Conservation (phyloP, 2,329 filamentous ascomycete species). For the Aspergillus costaricaensis region DNA sequence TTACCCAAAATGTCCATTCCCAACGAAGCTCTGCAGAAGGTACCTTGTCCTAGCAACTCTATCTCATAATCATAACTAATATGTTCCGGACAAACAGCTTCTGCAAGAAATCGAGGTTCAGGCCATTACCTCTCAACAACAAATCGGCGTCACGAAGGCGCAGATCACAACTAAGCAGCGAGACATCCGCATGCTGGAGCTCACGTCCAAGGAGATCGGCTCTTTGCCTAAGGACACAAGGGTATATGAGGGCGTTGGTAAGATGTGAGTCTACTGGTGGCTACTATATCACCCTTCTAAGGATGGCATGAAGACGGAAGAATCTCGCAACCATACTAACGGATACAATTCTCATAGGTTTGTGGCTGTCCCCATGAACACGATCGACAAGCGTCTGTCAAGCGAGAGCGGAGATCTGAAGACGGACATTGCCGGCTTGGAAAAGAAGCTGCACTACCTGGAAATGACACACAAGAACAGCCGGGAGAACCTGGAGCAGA, state of each 20-base stretch:
- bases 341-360: conserved; percentile 64
- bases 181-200: conserved; percentile 82
- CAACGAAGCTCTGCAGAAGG: conserved; percentile 93
- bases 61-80: conserved; percentile 1
- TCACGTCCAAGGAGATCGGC: conserved; percentile 83
- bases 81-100: conserved; percentile 56
- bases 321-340: conserved; percentile 2
- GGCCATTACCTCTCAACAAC: conserved; percentile 83
- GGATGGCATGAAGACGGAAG: not conserved
- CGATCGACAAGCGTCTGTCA: conserved; percentile 74
- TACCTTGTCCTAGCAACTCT: conserved; percentile 38
- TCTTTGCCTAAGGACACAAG: conserved; percentile 72
- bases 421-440: conserved; percentile 74
- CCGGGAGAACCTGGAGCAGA: conserved; percentile 84
- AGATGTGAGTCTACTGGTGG: conserved; percentile 71
- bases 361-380: conserved; percentile 70
- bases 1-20: conserved; percentile 76
- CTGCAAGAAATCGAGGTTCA: conserved; percentile 93
- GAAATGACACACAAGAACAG: conserved; percentile 97
- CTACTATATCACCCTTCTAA: not conserved
- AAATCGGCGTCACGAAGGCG: conserved; percentile 80
- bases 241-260: conserved; percentile 93
- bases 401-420: conserved; percentile 74
- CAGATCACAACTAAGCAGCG: conserved; percentile 85
- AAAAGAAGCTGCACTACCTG: conserved; percentile 88